Evolutionary conservation across 148 eudicot species (phyloP), one percentile per base, ranked within the genome.

Genomic region (Rhododendron molle): DNA sequence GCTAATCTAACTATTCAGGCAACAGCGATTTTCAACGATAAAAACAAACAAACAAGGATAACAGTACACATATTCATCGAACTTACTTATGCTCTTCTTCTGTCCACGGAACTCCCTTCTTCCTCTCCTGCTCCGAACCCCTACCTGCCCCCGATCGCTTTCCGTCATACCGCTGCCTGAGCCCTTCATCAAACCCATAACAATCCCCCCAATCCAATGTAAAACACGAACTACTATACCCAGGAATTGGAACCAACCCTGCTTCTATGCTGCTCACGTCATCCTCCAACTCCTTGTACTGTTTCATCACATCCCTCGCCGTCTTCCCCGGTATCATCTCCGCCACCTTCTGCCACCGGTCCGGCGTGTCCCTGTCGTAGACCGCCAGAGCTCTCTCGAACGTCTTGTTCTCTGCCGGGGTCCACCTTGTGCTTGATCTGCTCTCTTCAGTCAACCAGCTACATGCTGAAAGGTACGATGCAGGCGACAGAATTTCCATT

Each of bases 91-190:
- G 99, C 87, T 97, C 99, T 82, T 95, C 98, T 85, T 97, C 99
- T 0, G 99, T 97, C 99, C 99, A 97, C 23, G 99, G 99, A 83
- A 97, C 92, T 49, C 99, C 99, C 86, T 95, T 97, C 91, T 97
- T 97, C 92, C 99, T 93, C 87, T 97, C 99, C 38, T 93, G 99
- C 47, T 97, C 99, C 11, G 87, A 58, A 5, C 92, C 89, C 90
- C 91, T 87, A n/a, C 83, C 87, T 3, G 91, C 78, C 0, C 90
- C 83, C 7, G 94, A 89, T 76, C 94, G 83, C 86, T 90, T 95
- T 36, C 92, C 91, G 28, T 91, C 92, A 13, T 87, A 91, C 44
- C 90, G 74, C 58, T 88, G 92, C 82, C 71, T 92, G 74, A 86
- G 89, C 13, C 93, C 95, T 88, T 91, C 95, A 91, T 91, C 93